Percentiles rank a stretch among this genome's conserved stretches.
Evolutionary conservation across 2,329 filamentous ascomycete species (phyloP).

Genomic region (Neonectria neomacrospora): DNA sequence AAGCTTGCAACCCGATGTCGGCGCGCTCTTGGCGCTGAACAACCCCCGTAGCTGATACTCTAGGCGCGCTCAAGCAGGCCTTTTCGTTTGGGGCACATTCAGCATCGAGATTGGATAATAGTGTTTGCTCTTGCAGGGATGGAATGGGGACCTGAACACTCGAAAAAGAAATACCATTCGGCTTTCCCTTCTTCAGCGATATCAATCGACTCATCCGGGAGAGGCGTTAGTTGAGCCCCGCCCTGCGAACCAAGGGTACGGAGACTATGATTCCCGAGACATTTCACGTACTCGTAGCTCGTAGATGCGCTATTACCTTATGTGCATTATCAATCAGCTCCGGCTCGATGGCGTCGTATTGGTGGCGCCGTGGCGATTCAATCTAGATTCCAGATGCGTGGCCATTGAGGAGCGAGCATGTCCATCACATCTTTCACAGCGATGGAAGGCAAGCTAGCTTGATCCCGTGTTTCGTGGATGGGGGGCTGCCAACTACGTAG

Average conservation of each 20-base stretch:
- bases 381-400: slow-evolving; percentile 14
- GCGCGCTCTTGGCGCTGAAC: slow-evolving; percentile 9
- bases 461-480: slow-evolving; percentile 22
- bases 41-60: slow-evolving; percentile 16
- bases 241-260: not conserved
- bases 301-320: not conserved
- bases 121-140: slow-evolving; percentile 14
- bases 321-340: not conserved
- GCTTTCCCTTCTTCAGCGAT: not conserved
- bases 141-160: not conserved
- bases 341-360: not conserved
- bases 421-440: slow-evolving; percentile 6
- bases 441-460: slow-evolving; percentile 1
- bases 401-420: slow-evolving; percentile 5
- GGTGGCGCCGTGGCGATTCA: slow-evolving; percentile 12
- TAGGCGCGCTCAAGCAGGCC: slow-evolving; percentile 1
- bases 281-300: not conserved
- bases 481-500: not conserved
- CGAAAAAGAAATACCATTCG: not conserved
- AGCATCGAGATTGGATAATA: slow-evolving; percentile 16
- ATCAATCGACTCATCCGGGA: not conserved
- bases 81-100: slow-evolving; percentile 21
- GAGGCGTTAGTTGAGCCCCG: not conserved
- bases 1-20: slow-evolving; percentile 22
- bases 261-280: slow-evolving; percentile 5